A percentile compares a stretch with the other conserved stretches of the same genome.
These are phyloP conservation scores for Cladosporium colombiae DNA, from an alignment of 2,329 filamentous ascomycete species.

Conservation along the genomic window DNA sequence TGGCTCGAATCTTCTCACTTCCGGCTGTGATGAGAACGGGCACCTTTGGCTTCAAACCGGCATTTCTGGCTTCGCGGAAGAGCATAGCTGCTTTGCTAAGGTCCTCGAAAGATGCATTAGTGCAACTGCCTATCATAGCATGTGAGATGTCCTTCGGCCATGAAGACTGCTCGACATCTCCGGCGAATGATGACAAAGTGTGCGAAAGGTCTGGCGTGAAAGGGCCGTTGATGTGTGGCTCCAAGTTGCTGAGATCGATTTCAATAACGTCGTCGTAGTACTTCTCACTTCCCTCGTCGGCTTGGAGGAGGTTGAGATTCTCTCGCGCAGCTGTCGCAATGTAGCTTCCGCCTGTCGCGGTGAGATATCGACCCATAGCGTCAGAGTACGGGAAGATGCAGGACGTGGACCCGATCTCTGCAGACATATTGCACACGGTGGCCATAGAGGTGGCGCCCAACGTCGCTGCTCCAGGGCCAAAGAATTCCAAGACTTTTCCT, in stretches of 20 bases:
- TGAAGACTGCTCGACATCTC: slow-evolving; percentile 87
- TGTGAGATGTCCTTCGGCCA: slow-evolving; percentile 98
- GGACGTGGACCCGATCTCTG: slow-evolving; percentile 75
- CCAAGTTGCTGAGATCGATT: slow-evolving; percentile 89
- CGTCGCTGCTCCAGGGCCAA: slow-evolving; percentile 37
- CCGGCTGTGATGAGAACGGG: slow-evolving; percentile 94
- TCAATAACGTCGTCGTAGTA: slow-evolving; percentile 90
- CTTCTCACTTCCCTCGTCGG: slow-evolving; percentile 79
- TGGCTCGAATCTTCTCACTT: slow-evolving; percentile 93
- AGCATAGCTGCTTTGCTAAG: slow-evolving; percentile 93
- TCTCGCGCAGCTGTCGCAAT: slow-evolving; percentile 49
- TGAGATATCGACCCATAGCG: slow-evolving; percentile 91
- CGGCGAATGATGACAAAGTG: slow-evolving; percentile 94
- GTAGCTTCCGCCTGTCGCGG: slow-evolving; percentile 71
- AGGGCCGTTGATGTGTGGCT: slow-evolving; percentile 97
- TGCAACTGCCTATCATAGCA: slow-evolving; percentile 96
- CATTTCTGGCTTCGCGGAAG: slow-evolving; percentile 83
- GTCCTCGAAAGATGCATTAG: slow-evolving; percentile 84
- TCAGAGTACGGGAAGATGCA: slow-evolving; percentile 95
- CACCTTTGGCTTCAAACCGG: slow-evolving; percentile 91
- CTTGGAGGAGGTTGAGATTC: slow-evolving; percentile 56
- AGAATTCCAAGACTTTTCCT: slow-evolving; percentile 82
- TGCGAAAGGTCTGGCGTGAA: slow-evolving; percentile 98
- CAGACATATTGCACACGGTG: slow-evolving; percentile 65
- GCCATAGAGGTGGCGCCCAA: slow-evolving; percentile 71